Evolutionary conservation across 257 asterid species (phyloP).

Genomic region (Solanum chaucha): DNA sequence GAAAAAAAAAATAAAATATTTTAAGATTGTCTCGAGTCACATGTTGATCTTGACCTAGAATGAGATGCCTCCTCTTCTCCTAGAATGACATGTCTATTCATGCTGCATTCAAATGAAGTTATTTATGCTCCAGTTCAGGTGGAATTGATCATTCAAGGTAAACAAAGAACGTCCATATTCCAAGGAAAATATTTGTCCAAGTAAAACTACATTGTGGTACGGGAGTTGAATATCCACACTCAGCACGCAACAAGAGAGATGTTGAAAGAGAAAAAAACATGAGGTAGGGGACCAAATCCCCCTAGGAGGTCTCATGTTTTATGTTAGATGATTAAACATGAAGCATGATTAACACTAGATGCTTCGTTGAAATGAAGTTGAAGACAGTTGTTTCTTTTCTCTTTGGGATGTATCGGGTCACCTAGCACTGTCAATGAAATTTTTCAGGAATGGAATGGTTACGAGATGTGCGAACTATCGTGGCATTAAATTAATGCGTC

Average conservation of each 20-base stretch:
- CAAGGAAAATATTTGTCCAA: not conserved
- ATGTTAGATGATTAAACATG: not conserved
- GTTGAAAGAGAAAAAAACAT: not conserved
- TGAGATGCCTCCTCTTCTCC: not conserved
- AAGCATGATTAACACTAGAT: not conserved
- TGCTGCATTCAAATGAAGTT: constrained; percentile 3
- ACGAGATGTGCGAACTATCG: not conserved
- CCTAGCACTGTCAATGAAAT: not conserved
- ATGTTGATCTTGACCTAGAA: not conserved
- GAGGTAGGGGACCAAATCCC: not conserved
- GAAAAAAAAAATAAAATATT: no score
- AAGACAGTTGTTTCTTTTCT: not conserved
- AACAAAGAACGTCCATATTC: not conserved
- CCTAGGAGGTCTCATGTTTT: not conserved
- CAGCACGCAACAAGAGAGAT: not conserved
- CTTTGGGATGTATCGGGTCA: not conserved
- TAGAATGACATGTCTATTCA: not conserved
- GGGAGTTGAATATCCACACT: not conserved
- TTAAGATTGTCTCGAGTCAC: not conserved
- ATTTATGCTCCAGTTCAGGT: not conserved
- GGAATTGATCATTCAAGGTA: not conserved
- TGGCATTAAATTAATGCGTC: not conserved
- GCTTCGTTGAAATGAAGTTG: not conserved
- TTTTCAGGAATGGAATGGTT: not conserved
- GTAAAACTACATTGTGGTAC: not conserved